Evolutionary conservation across 305 asterid genomes (phyloP).

Genomic region (Fraxinus paxiana): DNA sequence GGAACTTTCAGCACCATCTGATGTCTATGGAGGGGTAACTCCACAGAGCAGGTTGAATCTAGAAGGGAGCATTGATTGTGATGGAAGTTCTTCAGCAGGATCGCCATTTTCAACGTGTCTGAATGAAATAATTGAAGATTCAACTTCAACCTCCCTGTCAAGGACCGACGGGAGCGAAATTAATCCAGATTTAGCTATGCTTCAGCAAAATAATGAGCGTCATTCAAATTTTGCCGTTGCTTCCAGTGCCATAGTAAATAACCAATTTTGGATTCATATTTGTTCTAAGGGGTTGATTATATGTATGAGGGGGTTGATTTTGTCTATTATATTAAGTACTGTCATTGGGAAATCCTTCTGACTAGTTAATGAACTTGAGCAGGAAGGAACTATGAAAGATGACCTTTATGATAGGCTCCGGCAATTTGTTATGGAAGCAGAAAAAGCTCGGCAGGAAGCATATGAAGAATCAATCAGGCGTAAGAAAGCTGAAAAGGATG

Average conservation of each 20-base stretch:
- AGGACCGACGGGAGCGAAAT: conserved; percentile 33
- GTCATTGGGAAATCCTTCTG: conserved; percentile 14
- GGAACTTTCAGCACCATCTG: conserved; percentile 24
- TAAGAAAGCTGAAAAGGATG: conserved; percentile 74
- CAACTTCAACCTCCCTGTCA: conserved; percentile 30
- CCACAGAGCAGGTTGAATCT: conserved; percentile 36
- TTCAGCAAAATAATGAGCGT: conserved; percentile 19
- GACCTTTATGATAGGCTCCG: conserved; percentile 59
- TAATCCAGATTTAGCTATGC: conserved; percentile 26
- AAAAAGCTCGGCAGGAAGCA: conserved; percentile 61
- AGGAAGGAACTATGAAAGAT: conserved; percentile 50
- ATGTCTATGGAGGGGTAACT: conserved; percentile 25
- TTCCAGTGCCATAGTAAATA: conserved; percentile 46
- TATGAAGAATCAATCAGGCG: conserved; percentile 63
- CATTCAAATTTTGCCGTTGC: conserved; percentile 27
- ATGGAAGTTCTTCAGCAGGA: conserved; percentile 53
- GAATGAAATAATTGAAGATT: conserved; percentile 37
- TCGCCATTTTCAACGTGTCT: conserved; percentile 54
- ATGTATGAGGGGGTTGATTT: conserved; percentile 9
- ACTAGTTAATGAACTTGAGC: conserved; percentile 33
- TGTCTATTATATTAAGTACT: background rate
- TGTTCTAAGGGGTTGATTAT: background rate
- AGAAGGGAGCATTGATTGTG: conserved; percentile 43
- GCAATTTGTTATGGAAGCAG: conserved; percentile 63
- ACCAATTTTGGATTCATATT: background rate